Evolutionary conservation across 805 yeast species (phyloP).

Genomic region (Monosporozyma yasuniensis): DNA sequence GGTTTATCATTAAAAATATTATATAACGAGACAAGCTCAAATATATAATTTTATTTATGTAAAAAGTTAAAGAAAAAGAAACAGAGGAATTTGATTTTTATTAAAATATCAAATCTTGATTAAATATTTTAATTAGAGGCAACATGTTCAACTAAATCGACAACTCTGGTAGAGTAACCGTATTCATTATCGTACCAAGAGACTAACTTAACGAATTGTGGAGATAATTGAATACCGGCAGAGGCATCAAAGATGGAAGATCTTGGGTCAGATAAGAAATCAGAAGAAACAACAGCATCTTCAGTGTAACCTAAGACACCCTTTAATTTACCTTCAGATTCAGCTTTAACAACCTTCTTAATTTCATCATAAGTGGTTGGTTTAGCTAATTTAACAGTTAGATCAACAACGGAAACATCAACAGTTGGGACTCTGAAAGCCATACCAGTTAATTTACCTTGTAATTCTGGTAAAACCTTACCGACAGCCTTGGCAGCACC

Average conservation of each 20-base stretch:
- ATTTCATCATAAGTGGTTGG: slow-evolving; percentile 56
- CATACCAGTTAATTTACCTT: slow-evolving; percentile 68
- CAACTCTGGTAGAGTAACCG: slow-evolving; percentile 72
- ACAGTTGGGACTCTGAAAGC: slow-evolving; percentile 67
- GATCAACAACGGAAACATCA: slow-evolving; percentile 65
- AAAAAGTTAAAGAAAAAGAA: neutral
- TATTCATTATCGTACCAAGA: slow-evolving; percentile 70
- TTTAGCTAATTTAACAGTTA: slow-evolving; percentile 53
- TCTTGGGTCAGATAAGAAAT: slow-evolving; percentile 53
- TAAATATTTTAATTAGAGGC: slow-evolving; percentile 24
- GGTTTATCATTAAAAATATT: neutral
- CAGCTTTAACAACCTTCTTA: slow-evolving; percentile 48
- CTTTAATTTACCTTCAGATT: slow-evolving; percentile 50
- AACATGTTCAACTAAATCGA: slow-evolving; percentile 58
- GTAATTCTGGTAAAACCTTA: slow-evolving; percentile 61
- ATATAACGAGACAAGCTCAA: no score
- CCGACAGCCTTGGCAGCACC: slow-evolving; percentile 76
- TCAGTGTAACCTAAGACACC: slow-evolving; percentile 64
- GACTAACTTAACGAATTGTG: slow-evolving; percentile 60
- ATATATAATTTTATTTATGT: no score
- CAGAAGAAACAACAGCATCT: slow-evolving; percentile 62
- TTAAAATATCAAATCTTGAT: no score
- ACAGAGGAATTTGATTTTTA: no score
- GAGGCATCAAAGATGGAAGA: slow-evolving; percentile 61
- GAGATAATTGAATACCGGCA: slow-evolving; percentile 64